A percentile compares a stretch with the other conserved stretches of the same genome.
Evolutionary conservation across 306 rosid genomes (phyloP).

Genomic region (Begonia fuchsioides): DNA sequence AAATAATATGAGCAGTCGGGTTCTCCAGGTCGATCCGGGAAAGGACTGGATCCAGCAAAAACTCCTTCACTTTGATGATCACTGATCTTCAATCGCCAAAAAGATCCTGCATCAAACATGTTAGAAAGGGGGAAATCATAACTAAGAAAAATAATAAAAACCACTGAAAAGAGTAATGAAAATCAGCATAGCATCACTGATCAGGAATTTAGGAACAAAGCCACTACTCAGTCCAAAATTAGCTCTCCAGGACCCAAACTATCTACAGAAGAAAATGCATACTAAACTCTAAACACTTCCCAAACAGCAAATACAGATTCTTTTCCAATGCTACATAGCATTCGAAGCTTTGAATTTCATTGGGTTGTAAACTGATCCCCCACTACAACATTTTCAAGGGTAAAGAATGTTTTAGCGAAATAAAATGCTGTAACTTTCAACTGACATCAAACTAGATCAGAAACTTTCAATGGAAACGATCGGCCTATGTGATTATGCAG

Average conservation of each 20-base stretch:
- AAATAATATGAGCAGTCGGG: conserved; percentile 67
- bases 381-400: too few relatives aligned
- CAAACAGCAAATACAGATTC: too few relatives aligned
- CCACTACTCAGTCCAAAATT: too few relatives aligned
- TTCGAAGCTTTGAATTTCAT: not conserved
- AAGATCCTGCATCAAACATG: conserved; percentile 23
- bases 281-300: too few relatives aligned
- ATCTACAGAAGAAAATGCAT: too few relatives aligned
- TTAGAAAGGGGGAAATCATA: not conserved
- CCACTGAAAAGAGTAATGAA: too few relatives aligned
- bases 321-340: not conserved
- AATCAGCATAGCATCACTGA: too few relatives aligned
- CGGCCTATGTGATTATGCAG: not conserved
- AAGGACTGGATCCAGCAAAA: conserved; percentile 37
- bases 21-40: conserved; percentile 91
- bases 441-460: too few relatives aligned
- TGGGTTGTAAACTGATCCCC: not conserved
- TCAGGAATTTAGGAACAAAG: too few relatives aligned
- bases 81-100: conserved; percentile 54
- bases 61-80: conserved; percentile 49
- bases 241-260: too few relatives aligned
- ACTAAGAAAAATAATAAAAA: not conserved
- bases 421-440: not conserved
- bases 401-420: not conserved
- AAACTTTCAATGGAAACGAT: too few relatives aligned